Percentiles rank a stretch among this genome's conserved stretches.
Conservation (phyloP, 169 alveolate species). For the Plasmodium sp. region DNA sequence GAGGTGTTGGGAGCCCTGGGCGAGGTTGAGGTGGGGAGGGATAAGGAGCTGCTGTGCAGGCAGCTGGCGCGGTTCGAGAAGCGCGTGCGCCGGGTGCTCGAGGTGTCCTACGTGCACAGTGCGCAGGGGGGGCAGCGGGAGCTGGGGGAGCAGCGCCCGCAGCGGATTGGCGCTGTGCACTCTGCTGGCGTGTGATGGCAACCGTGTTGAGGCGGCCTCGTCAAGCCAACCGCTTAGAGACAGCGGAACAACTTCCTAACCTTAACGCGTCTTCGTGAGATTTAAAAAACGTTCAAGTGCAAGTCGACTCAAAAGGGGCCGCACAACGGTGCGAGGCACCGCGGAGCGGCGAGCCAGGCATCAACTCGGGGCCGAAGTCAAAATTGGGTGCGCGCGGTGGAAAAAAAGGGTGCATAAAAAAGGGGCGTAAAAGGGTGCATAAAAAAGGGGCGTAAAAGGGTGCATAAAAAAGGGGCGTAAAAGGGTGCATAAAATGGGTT, state of each 20-base stretch:
- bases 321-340: not conserved
- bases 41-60: not conserved
- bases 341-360: not conserved
- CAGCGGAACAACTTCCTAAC: no score
- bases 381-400: not conserved
- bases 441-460: not conserved
- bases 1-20: not conserved
- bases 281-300: not conserved
- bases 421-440: not conserved
- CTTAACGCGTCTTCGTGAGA: not conserved
- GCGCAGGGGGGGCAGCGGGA: not conserved
- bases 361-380: not conserved
- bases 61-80: not conserved
- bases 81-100: conserved; percentile 1
- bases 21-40: not conserved
- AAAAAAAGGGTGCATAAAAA: not conserved
- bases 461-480: not conserved
- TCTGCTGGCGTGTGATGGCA: not conserved
- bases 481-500: not conserved
- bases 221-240: no score
- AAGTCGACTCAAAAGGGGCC: not conserved
- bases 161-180: not conserved
- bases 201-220: not conserved
- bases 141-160: no score
- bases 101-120: not conserved